Percentiles rank a stretch among this genome's conserved stretches.
phyloP scores from a whole-genome alignment of 345 rosid genomes.

The Hibiscus tridactylites region DNA sequence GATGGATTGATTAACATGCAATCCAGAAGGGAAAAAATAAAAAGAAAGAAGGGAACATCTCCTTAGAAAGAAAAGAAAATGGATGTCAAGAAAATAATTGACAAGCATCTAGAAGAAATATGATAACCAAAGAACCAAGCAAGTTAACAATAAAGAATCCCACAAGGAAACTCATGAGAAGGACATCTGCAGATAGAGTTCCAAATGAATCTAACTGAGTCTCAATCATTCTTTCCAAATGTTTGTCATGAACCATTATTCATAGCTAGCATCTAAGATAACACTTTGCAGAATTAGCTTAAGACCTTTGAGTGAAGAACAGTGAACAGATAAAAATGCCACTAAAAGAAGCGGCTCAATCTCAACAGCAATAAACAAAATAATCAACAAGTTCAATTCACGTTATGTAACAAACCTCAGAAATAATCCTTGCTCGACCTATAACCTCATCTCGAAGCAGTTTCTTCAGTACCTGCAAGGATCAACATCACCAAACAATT shows the following conservation, averaged over 20 bases:
- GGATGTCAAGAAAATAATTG: background rate
- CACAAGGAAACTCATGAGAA: background rate
- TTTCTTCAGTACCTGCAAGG: slow-evolving; percentile 64
- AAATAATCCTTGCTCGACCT: slow-evolving; percentile 47
- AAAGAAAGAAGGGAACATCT: background rate
- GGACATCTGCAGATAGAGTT: background rate
- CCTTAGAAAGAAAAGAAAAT: background rate
- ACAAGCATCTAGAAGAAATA: background rate
- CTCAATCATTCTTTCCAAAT: background rate
- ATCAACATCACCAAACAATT: background rate
- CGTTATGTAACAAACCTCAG: slow-evolving; percentile 52
- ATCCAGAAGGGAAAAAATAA: background rate
- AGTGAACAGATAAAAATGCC: background rate
- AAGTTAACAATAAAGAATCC: background rate
- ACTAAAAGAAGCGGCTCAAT: background rate
- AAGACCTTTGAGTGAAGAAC: background rate
- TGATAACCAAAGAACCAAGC: background rate
- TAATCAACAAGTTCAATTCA: background rate
- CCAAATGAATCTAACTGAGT: background rate
- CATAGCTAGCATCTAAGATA: background rate
- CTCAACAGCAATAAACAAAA: background rate
- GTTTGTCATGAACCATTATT: background rate
- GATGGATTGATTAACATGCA: background rate
- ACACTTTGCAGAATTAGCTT: background rate
- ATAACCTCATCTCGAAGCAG: slow-evolving; percentile 71